These are phyloP conservation scores for Stentor coeruleus DNA, from an alignment of 73 alveolate genomes.

Conservation along the genomic window DNA sequence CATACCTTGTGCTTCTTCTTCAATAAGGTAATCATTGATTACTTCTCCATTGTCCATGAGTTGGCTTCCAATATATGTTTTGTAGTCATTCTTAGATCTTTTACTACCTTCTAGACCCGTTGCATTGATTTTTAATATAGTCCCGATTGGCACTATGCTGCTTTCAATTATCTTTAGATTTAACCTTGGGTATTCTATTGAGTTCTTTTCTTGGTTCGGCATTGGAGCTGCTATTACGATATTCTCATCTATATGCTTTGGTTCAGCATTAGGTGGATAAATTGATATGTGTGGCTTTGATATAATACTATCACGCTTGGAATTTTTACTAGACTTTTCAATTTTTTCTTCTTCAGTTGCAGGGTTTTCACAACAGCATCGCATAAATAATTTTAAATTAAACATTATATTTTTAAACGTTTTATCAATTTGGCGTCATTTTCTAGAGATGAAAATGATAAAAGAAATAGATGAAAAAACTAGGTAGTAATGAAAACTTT, in stretches of 20 bases:
- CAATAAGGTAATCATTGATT: constrained; percentile 37
- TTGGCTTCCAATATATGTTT: constrained; percentile 30
- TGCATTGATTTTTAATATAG: constrained; percentile 31
- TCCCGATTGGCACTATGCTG: neutral
- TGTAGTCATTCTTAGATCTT: constrained; percentile 37
- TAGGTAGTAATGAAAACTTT: no score
- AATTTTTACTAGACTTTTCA: no score
- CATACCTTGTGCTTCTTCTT: constrained; percentile 39
- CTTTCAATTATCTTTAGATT: constrained; percentile 29
- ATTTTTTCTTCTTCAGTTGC: neutral
- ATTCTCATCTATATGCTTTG: neutral
- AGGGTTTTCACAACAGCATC: neutral
- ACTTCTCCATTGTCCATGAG: constrained; percentile 31
- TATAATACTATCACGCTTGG: neutral
- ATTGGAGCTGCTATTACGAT: neutral
- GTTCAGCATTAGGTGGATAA: neutral
- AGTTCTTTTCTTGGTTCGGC: neutral
- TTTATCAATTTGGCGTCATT: neutral
- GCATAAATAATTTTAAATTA: neutral
- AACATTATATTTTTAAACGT: neutral
- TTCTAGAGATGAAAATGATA: neutral
- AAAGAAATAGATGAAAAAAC: neutral
- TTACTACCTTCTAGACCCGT: constrained; percentile 24
- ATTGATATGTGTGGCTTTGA: neutral
- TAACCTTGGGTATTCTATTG: neutral